Conservation (phyloP, 2,329 filamentous ascomycete species). For the Exophiala viscosa region DNA sequence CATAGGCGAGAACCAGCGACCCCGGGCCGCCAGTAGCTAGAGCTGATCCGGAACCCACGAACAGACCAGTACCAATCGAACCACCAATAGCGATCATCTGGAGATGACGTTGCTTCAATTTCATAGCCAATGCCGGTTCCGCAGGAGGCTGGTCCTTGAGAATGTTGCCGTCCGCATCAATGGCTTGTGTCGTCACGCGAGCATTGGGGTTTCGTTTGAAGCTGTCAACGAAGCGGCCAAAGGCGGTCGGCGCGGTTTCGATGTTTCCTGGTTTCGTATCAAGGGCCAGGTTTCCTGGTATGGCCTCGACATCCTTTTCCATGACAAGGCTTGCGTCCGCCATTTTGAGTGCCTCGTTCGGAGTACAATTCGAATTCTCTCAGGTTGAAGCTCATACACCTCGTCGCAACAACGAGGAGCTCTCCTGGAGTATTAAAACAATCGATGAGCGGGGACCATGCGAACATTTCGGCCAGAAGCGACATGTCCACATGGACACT, state of each 20-base stretch:
- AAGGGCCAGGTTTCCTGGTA: background rate
- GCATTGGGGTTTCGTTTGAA: conserved; percentile 47
- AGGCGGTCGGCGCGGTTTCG: conserved; percentile 18
- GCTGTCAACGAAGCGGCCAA: conserved; percentile 38
- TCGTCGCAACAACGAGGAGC: background rate
- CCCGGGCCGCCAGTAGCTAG: conserved; percentile 71
- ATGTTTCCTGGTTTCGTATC: conserved; percentile 13
- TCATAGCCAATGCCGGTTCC: conserved; percentile 73
- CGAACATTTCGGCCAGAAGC: no score
- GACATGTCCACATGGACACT: background rate
- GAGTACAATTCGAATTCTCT: background rate
- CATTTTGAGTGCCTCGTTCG: background rate
- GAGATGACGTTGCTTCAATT: conserved; percentile 77
- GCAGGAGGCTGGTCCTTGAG: conserved; percentile 60
- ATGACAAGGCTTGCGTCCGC: background rate
- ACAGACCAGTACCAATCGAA: conserved; percentile 67
- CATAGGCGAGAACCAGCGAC: conserved; percentile 70
- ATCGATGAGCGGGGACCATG: no score
- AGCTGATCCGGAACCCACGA: conserved; percentile 74
- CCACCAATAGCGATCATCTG: conserved; percentile 98
- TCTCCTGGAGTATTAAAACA: no score
- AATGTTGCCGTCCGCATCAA: conserved; percentile 52
- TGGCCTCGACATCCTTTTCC: conserved; percentile 14
- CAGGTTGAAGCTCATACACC: background rate
- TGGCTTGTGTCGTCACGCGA: conserved; percentile 32